Conservation (phyloP, 768 basidiomycete species). For the Macrolepiota dolichaula region DNA sequence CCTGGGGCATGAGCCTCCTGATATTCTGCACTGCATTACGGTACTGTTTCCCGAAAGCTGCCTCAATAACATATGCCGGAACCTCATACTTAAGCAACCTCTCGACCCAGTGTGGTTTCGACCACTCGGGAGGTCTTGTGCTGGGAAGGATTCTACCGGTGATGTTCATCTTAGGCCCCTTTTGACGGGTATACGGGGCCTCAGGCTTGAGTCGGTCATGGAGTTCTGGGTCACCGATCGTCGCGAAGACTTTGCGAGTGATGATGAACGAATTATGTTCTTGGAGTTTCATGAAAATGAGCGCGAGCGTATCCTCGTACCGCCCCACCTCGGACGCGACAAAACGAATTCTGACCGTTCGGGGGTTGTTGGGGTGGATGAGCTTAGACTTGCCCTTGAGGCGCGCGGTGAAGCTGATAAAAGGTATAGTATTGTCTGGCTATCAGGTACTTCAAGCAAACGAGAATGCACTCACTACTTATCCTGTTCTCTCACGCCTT, state of each 20-base stretch:
- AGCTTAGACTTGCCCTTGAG: slow-evolving; percentile 28
- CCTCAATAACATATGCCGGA: slow-evolving; percentile 26
- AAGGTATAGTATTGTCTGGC: neutral
- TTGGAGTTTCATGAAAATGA: slow-evolving; percentile 37
- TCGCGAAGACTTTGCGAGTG: slow-evolving; percentile 39
- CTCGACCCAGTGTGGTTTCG: slow-evolving; percentile 31
- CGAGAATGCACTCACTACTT: slow-evolving; percentile 20
- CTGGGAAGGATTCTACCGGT: slow-evolving; percentile 30
- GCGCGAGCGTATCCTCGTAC: slow-evolving; percentile 45
- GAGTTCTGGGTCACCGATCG: slow-evolving; percentile 47
- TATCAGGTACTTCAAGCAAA: neutral
- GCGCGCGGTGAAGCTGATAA: slow-evolving; percentile 28
- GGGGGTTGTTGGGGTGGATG: slow-evolving; percentile 20
- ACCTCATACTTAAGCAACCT: slow-evolving; percentile 28
- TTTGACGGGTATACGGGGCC: slow-evolving; percentile 36
- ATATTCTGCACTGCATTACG: slow-evolving; percentile 17
- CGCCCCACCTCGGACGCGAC: slow-evolving; percentile 37
- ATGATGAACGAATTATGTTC: slow-evolving; percentile 41
- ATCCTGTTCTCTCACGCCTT: slow-evolving; percentile 18
- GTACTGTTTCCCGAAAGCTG: slow-evolving; percentile 23
- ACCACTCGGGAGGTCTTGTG: slow-evolving; percentile 36
- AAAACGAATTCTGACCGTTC: slow-evolving; percentile 28
- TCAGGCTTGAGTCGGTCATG: slow-evolving; percentile 43
- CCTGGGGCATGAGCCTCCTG: slow-evolving; percentile 32
- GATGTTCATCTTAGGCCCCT: slow-evolving; percentile 21